Evolutionary conservation across 768 basidiomycete genomes (phyloP), one percentile per base, ranked within the genome.

Genomic region (Phylloporus scabripes): DNA sequence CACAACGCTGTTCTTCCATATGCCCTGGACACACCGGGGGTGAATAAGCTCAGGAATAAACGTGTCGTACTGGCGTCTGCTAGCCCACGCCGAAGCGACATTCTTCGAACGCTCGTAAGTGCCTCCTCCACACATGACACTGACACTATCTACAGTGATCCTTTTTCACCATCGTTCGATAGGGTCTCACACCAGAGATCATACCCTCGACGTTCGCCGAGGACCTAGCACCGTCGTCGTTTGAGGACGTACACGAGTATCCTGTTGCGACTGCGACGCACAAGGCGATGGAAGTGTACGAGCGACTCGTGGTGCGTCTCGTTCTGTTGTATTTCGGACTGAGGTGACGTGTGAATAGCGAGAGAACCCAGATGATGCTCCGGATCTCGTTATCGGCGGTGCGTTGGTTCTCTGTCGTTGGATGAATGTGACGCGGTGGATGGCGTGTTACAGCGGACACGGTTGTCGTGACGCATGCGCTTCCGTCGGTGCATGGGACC

Each of bases 201-300:
- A 68, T 89, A 2, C 82, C 87, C 0, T 89, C 87, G 7, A 79
- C 74, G 8, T 97, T 98, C 54, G 75, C 79, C 38, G 95, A 98
- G 65, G 72, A 93, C 60, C 71, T 97, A 7, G 71, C 79, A 0
- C 69, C 85, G 26, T 68, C 71, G 9, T 75, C 78, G 1, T 97
- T 90, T 61, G 79, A 81, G 8, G 79, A 87, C 53, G 71, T 81
- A 15, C 81, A 81, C 31, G 83, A 85, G 58, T 88, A 91, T 61
- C 83, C 86, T 0, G 82, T 86, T 7, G 76, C 86, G 5, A 92
- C 86, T 0, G 85, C 85, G 10, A 78, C 75, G 2, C 79, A 85
- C 57, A 87, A 89, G 77, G 94, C 81, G 24, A 82, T 85, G 34
- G 89, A 93, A 64, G 94, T 92, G 18, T 93, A 93, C 61, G 80